Conservation (phyloP, 164 flowering plant genomes). For the Macadamia integrifolia region DNA sequence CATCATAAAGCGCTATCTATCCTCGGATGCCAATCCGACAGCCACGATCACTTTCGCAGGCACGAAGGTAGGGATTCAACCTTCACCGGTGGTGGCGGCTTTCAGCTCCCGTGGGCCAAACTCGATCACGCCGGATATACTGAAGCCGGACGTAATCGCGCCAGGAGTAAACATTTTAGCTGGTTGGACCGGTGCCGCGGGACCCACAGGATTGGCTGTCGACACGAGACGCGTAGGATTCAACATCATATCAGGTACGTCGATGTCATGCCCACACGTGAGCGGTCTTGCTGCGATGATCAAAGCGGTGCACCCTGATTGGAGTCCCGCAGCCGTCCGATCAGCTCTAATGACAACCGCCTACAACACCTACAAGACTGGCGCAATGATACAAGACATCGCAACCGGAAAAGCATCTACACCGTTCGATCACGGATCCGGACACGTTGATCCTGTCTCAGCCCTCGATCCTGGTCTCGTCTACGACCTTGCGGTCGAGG, state of each 20-base stretch:
- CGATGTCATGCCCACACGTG: slow-evolving; percentile 28
- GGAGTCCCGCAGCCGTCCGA: slow-evolving; percentile 22
- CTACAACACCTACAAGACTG: slow-evolving; percentile 8
- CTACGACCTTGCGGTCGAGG: slow-evolving; percentile 9
- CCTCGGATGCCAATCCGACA: background rate
- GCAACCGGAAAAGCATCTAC: slow-evolving; percentile 13
- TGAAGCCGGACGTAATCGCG: background rate
- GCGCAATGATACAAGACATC: slow-evolving; percentile 6
- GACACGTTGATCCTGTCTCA: slow-evolving; percentile 19
- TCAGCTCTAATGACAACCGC: slow-evolving; percentile 32
- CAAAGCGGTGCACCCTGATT: slow-evolving; percentile 14
- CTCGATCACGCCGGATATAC: background rate
- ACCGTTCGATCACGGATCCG: slow-evolving; percentile 20
- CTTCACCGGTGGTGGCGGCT: slow-evolving; percentile 1
- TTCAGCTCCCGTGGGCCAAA: background rate
- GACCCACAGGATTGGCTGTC: slow-evolving; percentile 4
- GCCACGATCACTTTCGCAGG: background rate
- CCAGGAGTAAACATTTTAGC: slow-evolving; percentile 15
- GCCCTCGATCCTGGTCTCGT: slow-evolving; percentile 23
- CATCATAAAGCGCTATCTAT: background rate
- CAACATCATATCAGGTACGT: slow-evolving; percentile 25
- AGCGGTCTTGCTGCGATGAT: slow-evolving; percentile 25
- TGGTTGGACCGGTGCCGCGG: slow-evolving; percentile 13
- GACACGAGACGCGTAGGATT: slow-evolving; percentile 14
- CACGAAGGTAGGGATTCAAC: background rate